These are phyloP conservation scores for Phylloporus arenicola DNA, from an alignment of 768 basidiomycete genomes.

Conservation along the genomic window DNA sequence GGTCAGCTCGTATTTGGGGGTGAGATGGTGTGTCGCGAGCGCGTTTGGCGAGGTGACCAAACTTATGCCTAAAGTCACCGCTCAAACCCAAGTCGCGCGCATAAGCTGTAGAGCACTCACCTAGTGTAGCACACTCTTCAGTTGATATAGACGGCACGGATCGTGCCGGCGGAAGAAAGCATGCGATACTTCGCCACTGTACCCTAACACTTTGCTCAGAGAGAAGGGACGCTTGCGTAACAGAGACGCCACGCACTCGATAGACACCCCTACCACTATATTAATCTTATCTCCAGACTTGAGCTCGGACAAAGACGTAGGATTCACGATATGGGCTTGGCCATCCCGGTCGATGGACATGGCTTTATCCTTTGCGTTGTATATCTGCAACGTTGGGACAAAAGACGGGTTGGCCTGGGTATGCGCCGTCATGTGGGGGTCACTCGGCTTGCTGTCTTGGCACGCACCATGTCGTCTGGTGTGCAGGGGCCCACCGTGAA, in stretches of 20 bases:
- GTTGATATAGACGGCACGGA: conserved; percentile 34
- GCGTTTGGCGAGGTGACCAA: conserved; percentile 41
- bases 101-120: conserved; percentile 32
- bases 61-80: conserved; percentile 41
- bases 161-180: conserved; percentile 38
- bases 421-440: background rate
- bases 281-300: conserved; percentile 50
- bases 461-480: conserved; percentile 50
- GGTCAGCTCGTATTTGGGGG: conserved; percentile 44
- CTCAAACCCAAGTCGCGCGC: background rate
- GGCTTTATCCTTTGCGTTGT: conserved; percentile 44
- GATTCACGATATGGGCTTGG: conserved; percentile 31
- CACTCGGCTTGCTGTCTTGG: background rate
- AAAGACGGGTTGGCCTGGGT: conserved; percentile 45
- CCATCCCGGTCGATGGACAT: conserved; percentile 39
- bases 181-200: conserved; percentile 47
- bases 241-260: conserved; percentile 39
- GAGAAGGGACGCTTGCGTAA: background rate
- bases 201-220: conserved; percentile 33
- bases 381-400: conserved; percentile 45
- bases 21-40: conserved; percentile 62
- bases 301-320: conserved; percentile 37
- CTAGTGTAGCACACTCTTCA: conserved; percentile 47
- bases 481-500: conserved; percentile 52
- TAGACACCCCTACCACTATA: conserved; percentile 37